Evolutionary conservation across 2,329 filamentous ascomycete genomes (phyloP).

Genomic region (Fusarium papillatum): DNA sequence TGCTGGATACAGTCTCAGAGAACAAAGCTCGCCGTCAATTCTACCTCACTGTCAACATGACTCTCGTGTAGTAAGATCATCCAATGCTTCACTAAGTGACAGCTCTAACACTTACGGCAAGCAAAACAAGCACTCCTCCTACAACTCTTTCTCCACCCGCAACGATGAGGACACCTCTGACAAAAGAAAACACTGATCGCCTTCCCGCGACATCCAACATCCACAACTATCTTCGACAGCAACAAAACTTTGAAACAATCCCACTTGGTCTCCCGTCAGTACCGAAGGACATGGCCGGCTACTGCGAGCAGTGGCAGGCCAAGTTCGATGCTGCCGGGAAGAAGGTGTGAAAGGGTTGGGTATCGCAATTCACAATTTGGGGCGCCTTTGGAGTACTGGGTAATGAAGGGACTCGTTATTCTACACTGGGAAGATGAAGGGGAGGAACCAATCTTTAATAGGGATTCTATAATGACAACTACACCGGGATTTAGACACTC

Average conservation of each 20-base stretch:
- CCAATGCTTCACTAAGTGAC: not conserved
- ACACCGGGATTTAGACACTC: too few species aligned
- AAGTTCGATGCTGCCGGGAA: not conserved
- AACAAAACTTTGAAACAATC: not conserved
- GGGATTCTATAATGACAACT: too few species aligned
- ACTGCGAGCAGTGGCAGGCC: conserved; percentile 7
- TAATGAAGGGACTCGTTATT: too few species aligned
- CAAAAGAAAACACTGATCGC: not conserved
- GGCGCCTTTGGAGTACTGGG: too few species aligned
- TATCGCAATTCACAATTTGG: too few species aligned
- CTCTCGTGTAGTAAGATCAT: not conserved
- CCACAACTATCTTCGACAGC: not conserved
- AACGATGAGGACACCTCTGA: not conserved
- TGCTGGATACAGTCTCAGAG: not conserved
- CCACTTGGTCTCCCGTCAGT: not conserved
- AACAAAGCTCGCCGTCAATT: not conserved
- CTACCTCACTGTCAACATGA: not conserved
- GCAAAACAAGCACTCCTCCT: not conserved
- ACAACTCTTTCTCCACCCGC: not conserved
- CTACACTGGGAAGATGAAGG: too few species aligned
- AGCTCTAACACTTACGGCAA: not conserved
- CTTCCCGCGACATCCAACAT: not conserved
- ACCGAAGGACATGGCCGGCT: not conserved
- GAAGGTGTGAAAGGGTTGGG: not conserved
- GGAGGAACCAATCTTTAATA: too few species aligned